phyloP scores from a whole-genome alignment of 352 stramenopile species.

The Globisporangium spinosum region DNA sequence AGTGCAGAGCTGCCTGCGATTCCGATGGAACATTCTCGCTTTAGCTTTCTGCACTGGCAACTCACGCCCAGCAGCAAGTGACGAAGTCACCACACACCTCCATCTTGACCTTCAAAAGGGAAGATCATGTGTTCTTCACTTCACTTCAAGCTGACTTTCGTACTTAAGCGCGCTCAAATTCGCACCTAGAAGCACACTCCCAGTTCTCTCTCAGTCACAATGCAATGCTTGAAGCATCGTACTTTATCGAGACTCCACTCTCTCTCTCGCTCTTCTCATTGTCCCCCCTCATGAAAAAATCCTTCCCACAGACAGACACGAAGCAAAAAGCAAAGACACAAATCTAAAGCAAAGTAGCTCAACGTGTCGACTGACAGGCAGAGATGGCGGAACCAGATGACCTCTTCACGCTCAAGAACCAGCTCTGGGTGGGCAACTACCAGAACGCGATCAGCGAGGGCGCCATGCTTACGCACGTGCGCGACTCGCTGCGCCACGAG shows the following conservation, averaged over 20 bases:
- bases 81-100: too few relatives aligned
- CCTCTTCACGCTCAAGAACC: conserved; percentile 97
- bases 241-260: conserved; percentile 2
- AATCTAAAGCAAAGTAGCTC: not conserved
- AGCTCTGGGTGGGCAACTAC: conserved; percentile 97
- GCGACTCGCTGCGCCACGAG: conserved; percentile 84
- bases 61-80: too few relatives aligned
- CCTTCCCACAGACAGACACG: conserved; percentile 1
- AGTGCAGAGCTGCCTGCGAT: not conserved
- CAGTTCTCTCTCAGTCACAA: not conserved
- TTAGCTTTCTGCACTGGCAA: not conserved
- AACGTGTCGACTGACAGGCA: not conserved
- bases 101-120: not conserved
- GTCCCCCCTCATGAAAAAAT: not conserved
- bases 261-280: not conserved
- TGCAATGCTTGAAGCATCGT: not conserved
- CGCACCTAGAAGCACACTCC: not conserved
- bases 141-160: not conserved
- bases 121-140: not conserved
- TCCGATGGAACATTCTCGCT: not conserved
- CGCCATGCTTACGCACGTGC: conserved; percentile 83
- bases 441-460: conserved; percentile 91
- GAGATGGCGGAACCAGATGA: conserved; percentile 93
- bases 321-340: not conserved
- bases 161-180: not conserved